Evolutionary conservation across 2,329 filamentous ascomycete genomes (phyloP).

Genomic region (Monascus ruber): DNA sequence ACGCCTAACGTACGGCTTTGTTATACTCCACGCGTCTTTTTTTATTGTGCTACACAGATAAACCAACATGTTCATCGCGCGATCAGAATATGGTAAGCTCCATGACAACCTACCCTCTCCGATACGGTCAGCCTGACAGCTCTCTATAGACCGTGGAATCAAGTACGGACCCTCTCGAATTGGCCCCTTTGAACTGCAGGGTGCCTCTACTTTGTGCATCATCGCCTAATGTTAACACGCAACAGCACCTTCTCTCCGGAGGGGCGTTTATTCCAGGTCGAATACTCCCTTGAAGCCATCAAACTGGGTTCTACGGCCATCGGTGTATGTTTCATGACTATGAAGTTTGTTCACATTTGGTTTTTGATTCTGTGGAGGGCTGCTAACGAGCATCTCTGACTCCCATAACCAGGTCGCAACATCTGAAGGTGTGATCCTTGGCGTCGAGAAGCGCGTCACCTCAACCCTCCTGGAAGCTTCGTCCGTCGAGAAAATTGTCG

Average conservation of each 20-base stretch:
- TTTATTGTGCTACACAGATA: slow-evolving; percentile 15
- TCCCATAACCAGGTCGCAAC: slow-evolving; percentile 57
- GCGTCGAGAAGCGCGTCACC: slow-evolving; percentile 97
- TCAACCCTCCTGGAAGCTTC: slow-evolving; percentile 94
- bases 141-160: slow-evolving; percentile 75
- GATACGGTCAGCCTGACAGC: slow-evolving; percentile 26
- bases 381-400: background rate
- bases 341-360: no score
- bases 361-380: background rate
- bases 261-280: slow-evolving; percentile 98
- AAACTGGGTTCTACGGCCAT: slow-evolving; percentile 98
- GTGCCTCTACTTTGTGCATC: background rate
- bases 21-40: background rate
- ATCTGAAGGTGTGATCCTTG: slow-evolving; percentile 85
- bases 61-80: slow-evolving; percentile 94
- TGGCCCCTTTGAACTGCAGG: background rate
- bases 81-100: slow-evolving; percentile 94
- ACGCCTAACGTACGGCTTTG: background rate
- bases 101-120: slow-evolving; percentile 12
- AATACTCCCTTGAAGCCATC: slow-evolving; percentile 99
- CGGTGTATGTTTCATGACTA: slow-evolving; percentile 47
- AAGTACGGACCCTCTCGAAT: slow-evolving; percentile 52
- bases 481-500: slow-evolving; percentile 98
- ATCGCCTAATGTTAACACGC: slow-evolving; percentile 7
- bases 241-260: slow-evolving; percentile 95